Base-by-base conservation (phyloP, 345 rosid genomes). In the Citrus mangshanensis region DNA sequence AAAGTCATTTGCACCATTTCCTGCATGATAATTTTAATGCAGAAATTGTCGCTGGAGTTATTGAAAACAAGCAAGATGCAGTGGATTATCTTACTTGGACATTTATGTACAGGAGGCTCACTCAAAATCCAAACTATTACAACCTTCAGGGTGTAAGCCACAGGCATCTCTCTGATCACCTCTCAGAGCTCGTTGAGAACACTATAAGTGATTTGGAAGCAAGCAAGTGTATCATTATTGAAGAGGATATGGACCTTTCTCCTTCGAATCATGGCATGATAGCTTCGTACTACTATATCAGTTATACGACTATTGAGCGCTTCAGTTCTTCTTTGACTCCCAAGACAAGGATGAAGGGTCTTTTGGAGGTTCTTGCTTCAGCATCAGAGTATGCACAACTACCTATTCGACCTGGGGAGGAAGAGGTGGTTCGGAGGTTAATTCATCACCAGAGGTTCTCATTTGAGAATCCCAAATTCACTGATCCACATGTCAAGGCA, bases 51-150 rank as follows among this genome's bases (percentile, higher is more conserved):
- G 91, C 94, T 30, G 89, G 86, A 67, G 92, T 91, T 72, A 84
- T 93, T 73, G 94, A 93, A 85, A 96, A 89, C 90, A 93, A 96
- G 88, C 99, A 96, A 84, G 98, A 96, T 87, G 98, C 97, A 22
- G 99, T 96, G 42, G 98, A 94, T 81, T 94, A 90, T 82, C 93
- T 96, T 42, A 96, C 98, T 13, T 94, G 99, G 99, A 93, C 99
- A 32, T 94, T 94, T 86, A 91, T 89, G 95, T 94, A 93, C 77
- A 87, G 99, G 89, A 88, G 99, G 88, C 91, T 94, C 75, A 85
- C 97, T 16, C 95, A 91, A 82, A 96, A 96, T 75, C 99, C 98
- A 55, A 94, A 96, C 84, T 96, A 91, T 90, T 96, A 95, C 87
- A 91, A 94, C 82, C 99, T 95, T 46, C 99, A 94, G 88, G 98